Base-by-base conservation (phyloP, 495 filamentous ascomycete species). In the Alectoria sarmentosa region DNA sequence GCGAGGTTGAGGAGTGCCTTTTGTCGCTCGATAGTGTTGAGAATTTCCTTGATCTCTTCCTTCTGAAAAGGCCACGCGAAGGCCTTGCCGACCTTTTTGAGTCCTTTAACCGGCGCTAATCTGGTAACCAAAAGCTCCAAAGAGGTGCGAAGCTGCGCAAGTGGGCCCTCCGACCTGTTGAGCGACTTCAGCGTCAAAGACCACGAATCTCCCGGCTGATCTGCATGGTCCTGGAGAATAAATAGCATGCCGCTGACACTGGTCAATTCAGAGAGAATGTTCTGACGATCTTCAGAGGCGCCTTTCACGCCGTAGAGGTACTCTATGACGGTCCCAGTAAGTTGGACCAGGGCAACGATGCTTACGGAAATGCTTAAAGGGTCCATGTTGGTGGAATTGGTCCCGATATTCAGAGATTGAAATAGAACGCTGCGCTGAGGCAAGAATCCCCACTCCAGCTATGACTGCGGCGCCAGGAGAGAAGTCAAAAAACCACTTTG, bases 11-110 rank as follows among this genome's bases (percentile, higher is more conserved):
- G 59, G 39, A 65, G 42, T 4, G 14, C 8, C 44, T 67, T 67
- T 26, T 61, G 66, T 34, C 66, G 66, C 48, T 67, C 66, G 37
- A 67, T 58, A 6, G 55, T 49, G 32, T 0, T 23, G 6, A 67
- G 28, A 9, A 67, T 38, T 3, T 26, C 28, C 44, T 17, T 39
- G 4, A 61, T 58, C n/a, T 67, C 62, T 7, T 65, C 37, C 39
- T 61, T 65, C 8, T 65, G 58, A 41, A 67, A 67, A 4, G 66
- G 66, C 66, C 66, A 67, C 1, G 2, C 39, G 17, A 67, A 37
- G 5, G 39, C 34, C 17, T 46, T 55, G 15, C 42, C 54, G 28
- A 46, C 34, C 34, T 64, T 59, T 28, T 30, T 60, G 3, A 26
- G 19, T 2, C 66, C 55, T 11, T 48, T 37, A 3, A 23, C 41